phyloP scores from a whole-genome alignment of 2,329 filamentous ascomycete genomes.

The Ophiostoma piceae region DNA sequence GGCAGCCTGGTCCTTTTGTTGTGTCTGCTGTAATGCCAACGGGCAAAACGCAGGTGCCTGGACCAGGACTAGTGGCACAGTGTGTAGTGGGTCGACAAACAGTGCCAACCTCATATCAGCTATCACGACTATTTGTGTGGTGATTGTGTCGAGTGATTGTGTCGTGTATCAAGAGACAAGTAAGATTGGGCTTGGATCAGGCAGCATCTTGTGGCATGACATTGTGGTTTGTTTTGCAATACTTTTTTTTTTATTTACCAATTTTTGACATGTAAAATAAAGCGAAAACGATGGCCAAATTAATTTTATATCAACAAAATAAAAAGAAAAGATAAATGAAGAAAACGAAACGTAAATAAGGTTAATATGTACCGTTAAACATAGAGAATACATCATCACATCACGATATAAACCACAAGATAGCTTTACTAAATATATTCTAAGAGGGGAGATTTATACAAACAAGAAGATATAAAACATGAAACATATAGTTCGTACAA shows the following conservation, averaged over 20 bases:
- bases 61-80: neutral
- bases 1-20: conserved; percentile 8
- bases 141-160: neutral
- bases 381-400: neutral
- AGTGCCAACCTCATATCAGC: neutral
- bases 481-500: conserved; percentile 13
- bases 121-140: neutral
- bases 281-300: too few relatives aligned
- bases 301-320: too few relatives aligned
- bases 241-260: neutral
- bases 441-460: conserved; percentile 12
- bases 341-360: too few relatives aligned
- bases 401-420: neutral
- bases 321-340: too few relatives aligned
- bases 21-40: neutral
- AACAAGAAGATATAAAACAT: conserved; percentile 15
- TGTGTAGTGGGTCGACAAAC: neutral
- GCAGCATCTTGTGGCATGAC: neutral
- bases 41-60: neutral
- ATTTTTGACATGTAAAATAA: too few relatives aligned
- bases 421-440: neutral
- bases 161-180: neutral
- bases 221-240: neutral
- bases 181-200: conserved; percentile 1
- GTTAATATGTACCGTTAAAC: too few relatives aligned